Conservation (phyloP, 2,329 filamentous ascomycete species). For the Penicillium frequentans region DNA sequence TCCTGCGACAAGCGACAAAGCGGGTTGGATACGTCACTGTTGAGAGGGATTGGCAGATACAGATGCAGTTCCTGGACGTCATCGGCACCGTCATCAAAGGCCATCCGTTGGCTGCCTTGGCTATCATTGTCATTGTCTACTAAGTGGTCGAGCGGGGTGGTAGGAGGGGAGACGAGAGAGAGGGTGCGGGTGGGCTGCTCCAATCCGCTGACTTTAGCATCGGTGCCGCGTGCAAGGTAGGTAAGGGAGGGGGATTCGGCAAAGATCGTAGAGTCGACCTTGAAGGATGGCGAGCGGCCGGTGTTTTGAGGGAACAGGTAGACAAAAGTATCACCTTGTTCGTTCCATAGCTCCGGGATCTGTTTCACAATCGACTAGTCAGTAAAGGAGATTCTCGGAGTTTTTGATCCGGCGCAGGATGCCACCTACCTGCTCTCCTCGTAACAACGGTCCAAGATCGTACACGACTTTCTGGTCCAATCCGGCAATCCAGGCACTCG, state of each 20-base stretch:
- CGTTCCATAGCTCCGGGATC: constrained; percentile 63
- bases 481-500: constrained; percentile 59
- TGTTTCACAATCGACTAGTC: constrained; percentile 21
- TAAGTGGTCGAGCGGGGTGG: constrained; percentile 31
- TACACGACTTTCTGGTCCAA: constrained; percentile 58
- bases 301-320: constrained; percentile 61
- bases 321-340: constrained; percentile 62
- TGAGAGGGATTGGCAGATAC: constrained; percentile 59
- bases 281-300: constrained; percentile 60
- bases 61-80: constrained; percentile 52
- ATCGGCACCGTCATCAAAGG: constrained; percentile 47
- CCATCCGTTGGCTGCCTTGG: constrained; percentile 49
- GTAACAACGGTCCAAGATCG: constrained; percentile 51
- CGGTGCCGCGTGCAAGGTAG: constrained; percentile 54
- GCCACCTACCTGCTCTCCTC: constrained; percentile 51
- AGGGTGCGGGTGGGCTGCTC: constrained; percentile 32
- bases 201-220: constrained; percentile 45
- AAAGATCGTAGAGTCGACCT: constrained; percentile 60
- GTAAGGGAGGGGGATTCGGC: constrained; percentile 58
- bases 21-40: constrained; percentile 47
- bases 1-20: constrained; percentile 38
- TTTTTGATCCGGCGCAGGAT: not conserved
- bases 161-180: constrained; percentile 34
- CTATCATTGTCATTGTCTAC: constrained; percentile 40
- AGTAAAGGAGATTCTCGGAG: not conserved